Conservation (phyloP, 1,139 yeast genomes). For the Taiozyma sp. region DNA sequence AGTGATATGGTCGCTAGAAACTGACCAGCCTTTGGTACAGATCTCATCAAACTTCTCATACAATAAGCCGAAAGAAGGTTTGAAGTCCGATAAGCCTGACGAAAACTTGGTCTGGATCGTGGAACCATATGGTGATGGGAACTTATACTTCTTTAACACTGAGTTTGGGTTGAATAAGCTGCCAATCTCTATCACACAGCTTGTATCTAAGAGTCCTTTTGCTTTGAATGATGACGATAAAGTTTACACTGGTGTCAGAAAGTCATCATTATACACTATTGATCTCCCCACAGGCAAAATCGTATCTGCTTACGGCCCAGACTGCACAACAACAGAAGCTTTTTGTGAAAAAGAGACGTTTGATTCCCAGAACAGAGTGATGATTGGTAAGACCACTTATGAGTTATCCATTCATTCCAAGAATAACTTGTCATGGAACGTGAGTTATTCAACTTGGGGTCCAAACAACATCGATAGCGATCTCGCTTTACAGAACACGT, state of each 20-base stretch:
- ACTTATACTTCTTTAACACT: conserved; percentile 80
- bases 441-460: conserved; percentile 88
- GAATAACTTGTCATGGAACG: conserved; percentile 74
- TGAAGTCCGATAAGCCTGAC: conserved; percentile 20
- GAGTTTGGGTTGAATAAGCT: conserved; percentile 70
- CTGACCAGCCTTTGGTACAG: conserved; percentile 32
- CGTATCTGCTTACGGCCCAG: conserved; percentile 62
- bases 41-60: conserved; percentile 22
- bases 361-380: conserved; percentile 24
- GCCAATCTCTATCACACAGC: conserved; percentile 76
- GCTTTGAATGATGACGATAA: conserved; percentile 78
- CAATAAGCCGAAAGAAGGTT: conserved; percentile 1
- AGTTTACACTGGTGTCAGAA: conserved; percentile 81
- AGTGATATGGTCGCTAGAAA: conserved; percentile 69
- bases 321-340: conserved; percentile 5
- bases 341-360: conserved; percentile 4
- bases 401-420: conserved; percentile 61
- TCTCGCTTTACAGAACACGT: conserved; percentile 45
- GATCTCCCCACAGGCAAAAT: conserved; percentile 76
- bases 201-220: conserved; percentile 83
- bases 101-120: conserved; percentile 64
- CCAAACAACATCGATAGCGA: conserved; percentile 84
- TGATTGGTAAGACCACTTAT: conserved; percentile 43
- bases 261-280: conserved; percentile 71
- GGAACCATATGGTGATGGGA: conserved; percentile 87